Percentiles rank a stretch among this genome's conserved stretches.
Conservation (phyloP, 352 stramenopile species). For the Phytopythium mirpurense region DNA sequence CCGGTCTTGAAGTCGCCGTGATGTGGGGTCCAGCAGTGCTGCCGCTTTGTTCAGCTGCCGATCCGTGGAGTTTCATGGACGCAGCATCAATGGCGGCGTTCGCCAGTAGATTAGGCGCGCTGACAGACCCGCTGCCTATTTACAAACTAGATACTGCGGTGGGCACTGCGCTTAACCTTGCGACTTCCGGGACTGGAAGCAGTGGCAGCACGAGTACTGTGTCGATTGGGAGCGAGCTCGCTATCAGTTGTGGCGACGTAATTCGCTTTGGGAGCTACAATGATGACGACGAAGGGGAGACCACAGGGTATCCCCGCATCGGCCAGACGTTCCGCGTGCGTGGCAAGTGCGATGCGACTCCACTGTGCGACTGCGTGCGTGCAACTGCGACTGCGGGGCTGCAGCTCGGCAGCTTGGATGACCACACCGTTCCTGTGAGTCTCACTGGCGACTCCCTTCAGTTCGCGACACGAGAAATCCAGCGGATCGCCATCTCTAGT, state of each 20-base stretch:
- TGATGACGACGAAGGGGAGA: slow-evolving; percentile 4
- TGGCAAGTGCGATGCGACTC: slow-evolving; percentile 40
- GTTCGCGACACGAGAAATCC: slow-evolving; percentile 58
- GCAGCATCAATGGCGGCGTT: slow-evolving; percentile 19
- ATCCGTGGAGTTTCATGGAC: slow-evolving; percentile 51
- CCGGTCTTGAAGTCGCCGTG: slow-evolving; percentile 29
- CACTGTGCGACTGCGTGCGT: slow-evolving; percentile 34
- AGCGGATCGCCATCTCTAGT: slow-evolving; percentile 50
- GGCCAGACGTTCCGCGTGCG: slow-evolving; percentile 52
- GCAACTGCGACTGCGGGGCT: slow-evolving; percentile 19
- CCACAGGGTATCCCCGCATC: not conserved
- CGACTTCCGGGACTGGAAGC: slow-evolving; percentile 14
- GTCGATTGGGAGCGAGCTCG: slow-evolving; percentile 21
- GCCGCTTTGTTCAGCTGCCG: slow-evolving; percentile 38
- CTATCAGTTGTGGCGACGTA: slow-evolving; percentile 60
- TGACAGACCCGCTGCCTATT: slow-evolving; percentile 43
- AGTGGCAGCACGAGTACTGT: slow-evolving; percentile 29
- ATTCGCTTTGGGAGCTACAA: slow-evolving; percentile 51
- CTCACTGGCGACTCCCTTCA: slow-evolving; percentile 26
- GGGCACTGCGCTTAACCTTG: slow-evolving; percentile 35
- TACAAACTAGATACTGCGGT: slow-evolving; percentile 53
- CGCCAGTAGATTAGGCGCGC: slow-evolving; percentile 18
- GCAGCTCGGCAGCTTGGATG: slow-evolving; percentile 38
- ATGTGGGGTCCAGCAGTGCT: slow-evolving; percentile 67
- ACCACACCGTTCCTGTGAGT: slow-evolving; percentile 35